Percentiles rank a stretch among this genome's conserved stretches.
phyloP scores from a whole-genome alignment of 768 basidiomycete species.

The Exsudoporus frostii region DNA sequence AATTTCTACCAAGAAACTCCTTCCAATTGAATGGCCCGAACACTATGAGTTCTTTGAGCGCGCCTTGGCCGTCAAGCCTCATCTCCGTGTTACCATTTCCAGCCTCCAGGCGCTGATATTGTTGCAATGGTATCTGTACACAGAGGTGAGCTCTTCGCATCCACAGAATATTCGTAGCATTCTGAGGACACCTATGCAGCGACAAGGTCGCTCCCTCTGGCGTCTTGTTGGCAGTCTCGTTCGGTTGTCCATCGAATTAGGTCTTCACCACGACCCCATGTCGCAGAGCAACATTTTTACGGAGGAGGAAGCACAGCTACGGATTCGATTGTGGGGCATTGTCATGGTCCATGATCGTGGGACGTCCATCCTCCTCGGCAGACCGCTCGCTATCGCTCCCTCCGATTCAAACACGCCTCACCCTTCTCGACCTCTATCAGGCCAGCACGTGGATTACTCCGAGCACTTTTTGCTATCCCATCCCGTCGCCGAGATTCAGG shows the following conservation, averaged over 20 bases:
- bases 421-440: constrained; percentile 45
- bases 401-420: constrained; percentile 81
- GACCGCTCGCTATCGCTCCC: constrained; percentile 78
- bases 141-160: constrained; percentile 52
- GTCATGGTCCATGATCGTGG: constrained; percentile 86
- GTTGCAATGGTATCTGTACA: constrained; percentile 87
- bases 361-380: constrained; percentile 82
- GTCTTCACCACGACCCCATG: constrained; percentile 82
- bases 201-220: constrained; percentile 88
- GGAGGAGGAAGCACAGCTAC: constrained; percentile 72
- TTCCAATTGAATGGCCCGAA: constrained; percentile 65
- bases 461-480: constrained; percentile 78
- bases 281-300: constrained; percentile 60
- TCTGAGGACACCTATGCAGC: constrained; percentile 40
- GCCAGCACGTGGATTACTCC: constrained; percentile 50
- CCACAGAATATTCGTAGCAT: neutral
- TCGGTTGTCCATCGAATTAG: constrained; percentile 77
- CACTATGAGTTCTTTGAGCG: constrained; percentile 84
- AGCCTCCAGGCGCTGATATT: constrained; percentile 82
- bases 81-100: constrained; percentile 76
- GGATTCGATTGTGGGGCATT: constrained; percentile 81
- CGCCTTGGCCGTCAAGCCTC: constrained; percentile 74
- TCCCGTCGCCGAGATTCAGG: constrained; percentile 79
- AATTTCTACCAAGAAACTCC: constrained; percentile 52
- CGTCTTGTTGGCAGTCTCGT: constrained; percentile 84